Evolutionary conservation across 208 protist genomes (phyloP), one percentile per base, ranked within the genome.

Genomic region (Acanthamoeba triangularis): DNA sequence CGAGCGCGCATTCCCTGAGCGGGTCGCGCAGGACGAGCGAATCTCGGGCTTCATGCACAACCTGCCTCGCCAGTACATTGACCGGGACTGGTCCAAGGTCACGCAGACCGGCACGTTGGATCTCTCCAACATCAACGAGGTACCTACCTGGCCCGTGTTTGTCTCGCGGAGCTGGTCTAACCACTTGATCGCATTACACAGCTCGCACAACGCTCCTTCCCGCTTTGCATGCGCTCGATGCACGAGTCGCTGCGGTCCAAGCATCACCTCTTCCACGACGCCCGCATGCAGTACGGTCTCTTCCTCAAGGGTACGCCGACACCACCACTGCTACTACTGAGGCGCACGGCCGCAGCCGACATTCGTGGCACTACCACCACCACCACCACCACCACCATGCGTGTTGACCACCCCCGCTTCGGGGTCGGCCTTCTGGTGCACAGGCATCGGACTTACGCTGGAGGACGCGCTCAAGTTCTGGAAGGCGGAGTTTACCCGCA

Each of bases 191-290:
- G 7, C 11, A 8, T 78, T n/a, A 37, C 35, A 37, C 44, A 93
- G 88, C 65, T 93, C 11, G 88, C 88, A 3, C 13, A 93, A 33
- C 63, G 88, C 13, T 72, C 88, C 3, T 93, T 93, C 65, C 88
- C 88, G 20, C 65, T 93, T 3, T 93, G 88, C 88, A 93, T 93
- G 88, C 88, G 88, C 88, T 47, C 61, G 28, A 93, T 93, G 88
- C 88, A 93, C 65, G 88, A 93, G 2, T n/a, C 56, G 28, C 88
- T 93, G 44, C 56, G 65, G 14, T 10, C 35, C 14, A 93, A 93
- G 63, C 88, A 93, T 59, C 88, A 93, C 44, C 44, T 93, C 16
- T 47, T 54, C 20, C 88, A 93, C 88, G 56, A 59, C 35, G 65
- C 88, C 25, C 28, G 88, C 3, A 72, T 93, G 63, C 88, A 93